Conservation (phyloP, 1,284 basidiomycete genomes). For the Rhodotorula sp. region DNA sequence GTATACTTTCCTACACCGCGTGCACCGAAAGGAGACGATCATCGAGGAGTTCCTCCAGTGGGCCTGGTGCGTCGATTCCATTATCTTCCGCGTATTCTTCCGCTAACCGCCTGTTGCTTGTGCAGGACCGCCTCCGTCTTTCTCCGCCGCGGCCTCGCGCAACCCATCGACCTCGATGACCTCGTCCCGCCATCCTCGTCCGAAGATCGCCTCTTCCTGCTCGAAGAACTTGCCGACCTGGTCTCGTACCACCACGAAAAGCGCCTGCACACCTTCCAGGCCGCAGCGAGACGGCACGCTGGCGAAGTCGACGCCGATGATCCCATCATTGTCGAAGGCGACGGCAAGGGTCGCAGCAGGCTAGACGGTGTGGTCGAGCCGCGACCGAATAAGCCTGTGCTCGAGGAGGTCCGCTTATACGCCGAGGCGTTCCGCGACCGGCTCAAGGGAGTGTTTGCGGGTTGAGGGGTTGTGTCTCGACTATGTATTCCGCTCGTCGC, state of each 20-base stretch:
- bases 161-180: conserved; percentile 32
- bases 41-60: conserved; percentile 43
- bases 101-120: background rate
- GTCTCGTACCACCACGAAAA: conserved; percentile 27
- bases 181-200: conserved; percentile 17
- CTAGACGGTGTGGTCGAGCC: conserved; percentile 23
- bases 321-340: conserved; percentile 41
- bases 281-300: conserved; percentile 19
- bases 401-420: conserved; percentile 26
- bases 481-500: too few relatives aligned
- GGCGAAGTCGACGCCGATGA: conserved; percentile 38
- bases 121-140: conserved; percentile 31
- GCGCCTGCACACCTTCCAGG: conserved; percentile 20
- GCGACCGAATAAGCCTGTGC: conserved; percentile 5
- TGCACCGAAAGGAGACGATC: conserved; percentile 57
- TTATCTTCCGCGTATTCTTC: background rate
- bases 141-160: conserved; percentile 31
- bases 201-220: conserved; percentile 28
- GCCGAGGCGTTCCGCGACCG: conserved; percentile 21
- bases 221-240: conserved; percentile 35
- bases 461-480: conserved; percentile 1
- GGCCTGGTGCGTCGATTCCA: conserved; percentile 22
- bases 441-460: conserved; percentile 27
- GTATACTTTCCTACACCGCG: conserved; percentile 94
- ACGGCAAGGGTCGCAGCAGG: conserved; percentile 29